Percentiles rank a stretch among this genome's conserved stretches.
Evolutionary conservation across 176 grass and related monocot genomes (phyloP).

Genomic region (Carex cristatella): DNA sequence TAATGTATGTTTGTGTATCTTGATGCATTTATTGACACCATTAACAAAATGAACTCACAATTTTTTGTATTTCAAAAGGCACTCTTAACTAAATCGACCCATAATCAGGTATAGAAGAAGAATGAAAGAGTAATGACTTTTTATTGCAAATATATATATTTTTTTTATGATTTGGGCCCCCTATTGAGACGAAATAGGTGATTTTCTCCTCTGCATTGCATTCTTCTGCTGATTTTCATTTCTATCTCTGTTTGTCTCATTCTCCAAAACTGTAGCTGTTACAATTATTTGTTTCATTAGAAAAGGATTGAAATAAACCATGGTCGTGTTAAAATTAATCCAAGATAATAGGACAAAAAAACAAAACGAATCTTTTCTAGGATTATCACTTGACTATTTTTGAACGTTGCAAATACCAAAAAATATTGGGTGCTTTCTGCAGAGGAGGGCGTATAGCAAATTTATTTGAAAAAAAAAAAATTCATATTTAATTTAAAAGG

Average conservation of each 20-base stretch:
- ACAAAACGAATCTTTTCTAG: not conserved
- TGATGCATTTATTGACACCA: not conserved
- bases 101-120: not conserved
- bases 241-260: not conserved
- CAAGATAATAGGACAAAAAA: not conserved
- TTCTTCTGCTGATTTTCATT: not conserved
- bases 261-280: not conserved
- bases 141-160: not conserved
- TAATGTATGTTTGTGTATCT: slow-evolving; percentile 46
- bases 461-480: not conserved
- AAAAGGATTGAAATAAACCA: not conserved
- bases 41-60: not conserved
- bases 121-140: not conserved
- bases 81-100: not conserved
- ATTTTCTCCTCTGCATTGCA: not conserved
- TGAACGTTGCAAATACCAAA: not conserved
- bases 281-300: not conserved
- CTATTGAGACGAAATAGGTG: not conserved
- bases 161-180: not conserved
- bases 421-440: not conserved
- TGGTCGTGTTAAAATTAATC: not conserved
- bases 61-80: not conserved
- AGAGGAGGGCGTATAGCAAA: not conserved
- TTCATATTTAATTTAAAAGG: not conserved
- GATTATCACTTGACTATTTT: not conserved